Evolutionary conservation across 306 rosid species (phyloP).

Genomic region (Vigna radiata): DNA sequence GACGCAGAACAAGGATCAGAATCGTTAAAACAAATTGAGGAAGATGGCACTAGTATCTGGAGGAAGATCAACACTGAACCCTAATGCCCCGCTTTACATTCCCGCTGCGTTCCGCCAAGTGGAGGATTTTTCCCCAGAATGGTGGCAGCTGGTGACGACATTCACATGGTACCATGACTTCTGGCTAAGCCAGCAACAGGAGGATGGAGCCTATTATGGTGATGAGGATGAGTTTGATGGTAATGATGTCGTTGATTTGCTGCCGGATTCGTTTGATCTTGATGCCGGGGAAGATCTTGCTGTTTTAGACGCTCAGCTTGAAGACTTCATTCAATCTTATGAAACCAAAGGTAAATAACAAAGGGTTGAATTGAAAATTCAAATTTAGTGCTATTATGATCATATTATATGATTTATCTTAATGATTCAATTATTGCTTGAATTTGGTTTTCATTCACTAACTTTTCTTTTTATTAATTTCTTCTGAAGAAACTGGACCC

Average conservation of each 20-base stretch:
- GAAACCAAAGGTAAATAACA: conserved; percentile 54
- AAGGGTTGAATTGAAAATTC: conserved; percentile 28
- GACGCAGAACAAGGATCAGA: conserved; percentile 41
- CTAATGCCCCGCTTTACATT: conserved; percentile 81
- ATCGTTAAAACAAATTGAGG: conserved; percentile 32
- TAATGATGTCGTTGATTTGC: conserved; percentile 55
- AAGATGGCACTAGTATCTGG: conserved; percentile 75
- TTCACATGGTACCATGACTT: conserved; percentile 81
- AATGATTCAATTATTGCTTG: background rate
- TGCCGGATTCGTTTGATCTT: conserved; percentile 80
- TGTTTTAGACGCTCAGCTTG: conserved; percentile 71
- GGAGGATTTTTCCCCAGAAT: conserved; percentile 94
- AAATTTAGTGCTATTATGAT: background rate
- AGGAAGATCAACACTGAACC: conserved; percentile 80
- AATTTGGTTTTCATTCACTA: conserved; percentile 36
- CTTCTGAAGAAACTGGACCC: conserved; percentile 50
- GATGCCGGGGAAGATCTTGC: conserved; percentile 65
- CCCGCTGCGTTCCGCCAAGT: conserved; percentile 84
- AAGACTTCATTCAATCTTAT: conserved; percentile 65
- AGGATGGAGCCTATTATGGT: conserved; percentile 55
- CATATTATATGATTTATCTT: background rate
- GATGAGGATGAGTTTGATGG: conserved; percentile 49
- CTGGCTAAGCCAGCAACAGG: conserved; percentile 86
- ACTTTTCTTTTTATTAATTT: conserved; percentile 13
- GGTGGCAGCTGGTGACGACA: conserved; percentile 92